Conservation (phyloP, 2,329 filamentous ascomycete species). For the Fusarium foetens region DNA sequence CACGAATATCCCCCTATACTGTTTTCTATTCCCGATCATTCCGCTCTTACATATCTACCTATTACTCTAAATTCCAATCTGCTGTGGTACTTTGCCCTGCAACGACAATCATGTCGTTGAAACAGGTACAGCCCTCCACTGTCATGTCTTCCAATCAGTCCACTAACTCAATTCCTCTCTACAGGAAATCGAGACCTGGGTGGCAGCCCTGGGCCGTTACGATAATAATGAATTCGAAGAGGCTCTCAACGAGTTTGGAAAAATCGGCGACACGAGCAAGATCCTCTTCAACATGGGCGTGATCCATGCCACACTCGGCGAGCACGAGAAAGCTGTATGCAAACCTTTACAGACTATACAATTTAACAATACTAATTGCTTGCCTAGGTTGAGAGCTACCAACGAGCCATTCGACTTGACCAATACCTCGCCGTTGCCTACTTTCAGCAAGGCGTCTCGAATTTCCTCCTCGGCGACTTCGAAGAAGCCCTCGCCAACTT, state of each 20-base stretch:
- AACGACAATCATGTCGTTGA: conserved; percentile 64
- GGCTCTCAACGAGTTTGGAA: conserved; percentile 82
- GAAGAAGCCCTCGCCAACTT: conserved; percentile 98
- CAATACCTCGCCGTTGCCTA: conserved; percentile 97
- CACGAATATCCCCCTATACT: conserved; percentile 15
- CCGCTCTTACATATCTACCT: conserved; percentile 6
- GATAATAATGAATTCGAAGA: conserved; percentile 98
- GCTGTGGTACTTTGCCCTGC: conserved; percentile 38
- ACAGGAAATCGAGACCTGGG: conserved; percentile 99
- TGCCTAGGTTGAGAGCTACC: conserved; percentile 88
- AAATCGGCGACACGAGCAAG: conserved; percentile 94
- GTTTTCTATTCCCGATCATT: conserved; percentile 8
- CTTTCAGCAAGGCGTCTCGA: conserved; percentile 98
- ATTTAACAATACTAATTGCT: conserved; percentile 28
- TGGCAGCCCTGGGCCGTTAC: conserved; percentile 87
- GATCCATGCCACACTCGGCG: conserved; percentile 94
- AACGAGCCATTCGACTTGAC: conserved; percentile 88
- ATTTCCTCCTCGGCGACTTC: conserved; percentile 96
- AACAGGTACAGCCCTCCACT: conserved; percentile 60
- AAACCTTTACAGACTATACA: neutral
- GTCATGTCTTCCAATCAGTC: conserved; percentile 14
- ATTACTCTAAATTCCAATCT: conserved; percentile 6
- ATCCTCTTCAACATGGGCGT: conserved; percentile 99
- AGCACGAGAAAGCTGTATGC: conserved; percentile 94
- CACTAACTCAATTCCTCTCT: conserved; percentile 24